A percentile compares a stretch with the other conserved stretches of the same genome.
phyloP scores from a whole-genome alignment of 1,284 basidiomycete genomes.

The Leccinum pachyderme region DNA sequence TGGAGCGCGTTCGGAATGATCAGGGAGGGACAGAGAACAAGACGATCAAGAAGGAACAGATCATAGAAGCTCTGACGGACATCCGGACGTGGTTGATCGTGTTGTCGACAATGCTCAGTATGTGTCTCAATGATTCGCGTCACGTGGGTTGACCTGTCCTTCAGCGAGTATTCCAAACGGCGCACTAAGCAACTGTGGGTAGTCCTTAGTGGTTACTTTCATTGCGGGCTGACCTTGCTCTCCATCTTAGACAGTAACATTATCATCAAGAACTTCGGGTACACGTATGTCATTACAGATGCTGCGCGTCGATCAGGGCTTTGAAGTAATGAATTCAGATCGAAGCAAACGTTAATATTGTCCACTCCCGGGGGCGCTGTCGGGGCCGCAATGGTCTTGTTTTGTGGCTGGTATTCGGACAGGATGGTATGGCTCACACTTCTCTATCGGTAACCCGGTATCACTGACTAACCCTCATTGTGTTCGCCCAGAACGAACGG shows the following conservation, averaged over 20 bases:
- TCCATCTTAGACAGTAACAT: conserved; percentile 51
- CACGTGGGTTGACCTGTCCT: conserved; percentile 12
- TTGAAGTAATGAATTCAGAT: conserved; percentile 32
- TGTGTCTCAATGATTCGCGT: conserved; percentile 22
- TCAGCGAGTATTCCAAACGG: conserved; percentile 64
- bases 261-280: conserved; percentile 67
- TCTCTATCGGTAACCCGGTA: background rate
- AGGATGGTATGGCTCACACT: conserved; percentile 41
- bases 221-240: background rate
- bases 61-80: conserved; percentile 57
- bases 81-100: conserved; percentile 65
- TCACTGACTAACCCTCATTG: background rate
- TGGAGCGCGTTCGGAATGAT: conserved; percentile 69
- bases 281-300: conserved; percentile 43
- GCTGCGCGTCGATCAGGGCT: background rate
- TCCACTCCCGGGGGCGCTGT: conserved; percentile 59
- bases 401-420: conserved; percentile 66
- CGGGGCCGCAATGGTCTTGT: conserved; percentile 45
- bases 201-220: background rate
- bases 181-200: conserved; percentile 60
- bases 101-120: conserved; percentile 56
- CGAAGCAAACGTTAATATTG: conserved; percentile 61
- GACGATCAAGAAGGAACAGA: conserved; percentile 58
- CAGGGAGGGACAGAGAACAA: conserved; percentile 64
- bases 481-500: conserved; percentile 46